Base-by-base conservation (phyloP, 2,329 filamentous ascomycete species). In the Claviceps digitariae region DNA sequence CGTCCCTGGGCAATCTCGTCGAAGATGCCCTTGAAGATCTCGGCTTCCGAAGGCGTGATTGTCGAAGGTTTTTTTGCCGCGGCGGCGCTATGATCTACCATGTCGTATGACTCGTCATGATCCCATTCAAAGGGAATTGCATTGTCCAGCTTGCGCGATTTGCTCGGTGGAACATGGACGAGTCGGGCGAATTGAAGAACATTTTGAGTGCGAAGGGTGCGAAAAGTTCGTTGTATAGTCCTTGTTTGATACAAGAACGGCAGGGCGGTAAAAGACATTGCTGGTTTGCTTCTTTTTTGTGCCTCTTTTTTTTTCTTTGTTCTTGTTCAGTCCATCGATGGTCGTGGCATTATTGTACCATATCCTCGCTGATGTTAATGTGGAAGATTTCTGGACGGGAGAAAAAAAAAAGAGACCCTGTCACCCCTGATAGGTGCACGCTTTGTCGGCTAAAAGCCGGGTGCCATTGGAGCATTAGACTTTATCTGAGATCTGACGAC, bases 231-330 rank as follows among this genome's bases (percentile, higher is more conserved):
- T 23, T 65, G 62, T 13, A 71, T 74, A 0, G 85, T 87, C 55
- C 76, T 72, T 5, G 86, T 89, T 58, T 86, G 83, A 63, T 88
- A 89, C 7, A 90, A 73, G 54, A 89, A 89, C 0, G 84, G 82
- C 5, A 73, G 54, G 89, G 89, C 0, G 84, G 82, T 4, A 82
- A 68, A 15, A 81, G 66, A 7, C n/a, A 78, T 75, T 2, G 72
- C 68, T 15, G 72, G 65, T 72, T 79, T 79, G 23, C n/a, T n/a
- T n/a, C n/a, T n/a, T n/a, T 54, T 20, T 46, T 36, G 6, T 15
- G 7, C 2, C 10, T 12, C 12, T 34, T 10, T 25, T 34, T 34
- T 10, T 25, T 0, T 48, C 40, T 12, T 29, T 29, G 9, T 29
- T 29, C n/a, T 7, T 10, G 7, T 29, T 48, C 12, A 21, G 12